Base-by-base conservation (phyloP, 1,284 basidiomycete species). In the Apiotrichum montevideense region DNA sequence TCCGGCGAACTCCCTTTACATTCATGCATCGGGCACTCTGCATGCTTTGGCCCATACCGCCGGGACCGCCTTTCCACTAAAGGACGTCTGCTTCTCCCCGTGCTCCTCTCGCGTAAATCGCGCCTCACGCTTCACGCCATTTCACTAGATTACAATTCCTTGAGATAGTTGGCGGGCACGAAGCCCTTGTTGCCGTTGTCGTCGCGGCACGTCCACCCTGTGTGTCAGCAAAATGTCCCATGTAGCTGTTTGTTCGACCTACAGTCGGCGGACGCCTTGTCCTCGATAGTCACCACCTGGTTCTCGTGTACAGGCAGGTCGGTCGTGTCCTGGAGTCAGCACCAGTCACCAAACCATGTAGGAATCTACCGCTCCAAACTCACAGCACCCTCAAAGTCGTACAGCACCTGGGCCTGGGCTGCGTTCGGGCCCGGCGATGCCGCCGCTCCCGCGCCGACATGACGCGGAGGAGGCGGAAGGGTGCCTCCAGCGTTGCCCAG, bases 161-260 rank as follows among this genome's bases (percentile, higher is more conserved):
- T 66, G 15, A 75, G 62, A 58, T 75, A 74, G 42, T 63, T 71
- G 1, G 71, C 66, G 3, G 73, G 73, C 13, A 75, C 72, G 6
- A 75, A 59, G 34, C 73, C 73, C 52, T 64, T 62, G 47, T 53
- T 51, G 1, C 73, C 72, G 42, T 64, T 66, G 11, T 66, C 70
- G 54, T 74, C 71, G 51, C 72, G 66, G 48, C 73, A 75, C 46
- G 68, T 75, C 73, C 73, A 75, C 73, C 72, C 72, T 74, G 54
- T 0, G 13, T 4, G 48, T 57, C 52, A 51, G 45, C 52, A 14
- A 39, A 9, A 39, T 13, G 9, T 1, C 11, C n/a, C n/a, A 35
- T 7, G 29, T 7, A 6, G 37, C 14, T 4, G 2, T 10, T 7
- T n/a, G 8, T 11, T 11, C 14, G 34, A 67, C 72, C 64, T 48